Evolutionary conservation across 257 asterid species (phyloP), one percentile per base, ranked within the genome.

Genomic region (Schizonepeta tenuifolia): DNA sequence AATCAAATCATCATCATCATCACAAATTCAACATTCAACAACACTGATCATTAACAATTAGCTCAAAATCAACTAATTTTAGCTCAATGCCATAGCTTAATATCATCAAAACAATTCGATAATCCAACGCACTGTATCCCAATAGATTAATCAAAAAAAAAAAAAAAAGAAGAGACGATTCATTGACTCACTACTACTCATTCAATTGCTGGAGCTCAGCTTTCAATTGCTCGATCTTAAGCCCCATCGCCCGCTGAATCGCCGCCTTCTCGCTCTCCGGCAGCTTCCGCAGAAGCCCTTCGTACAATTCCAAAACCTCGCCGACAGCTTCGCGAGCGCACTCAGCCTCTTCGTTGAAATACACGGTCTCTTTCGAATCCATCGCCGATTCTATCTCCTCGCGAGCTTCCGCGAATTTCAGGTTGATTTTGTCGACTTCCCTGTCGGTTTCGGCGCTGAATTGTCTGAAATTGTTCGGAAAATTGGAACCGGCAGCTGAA

Each of bases 371-470:
- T 47, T 95, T 92, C 7, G 98, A 90, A 17, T 92, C 98, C 98
- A 95, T 66, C 10, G 99, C 99, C 50, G 95, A 78, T 20, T 95
- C 99, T 67, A 95, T 86, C 89, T 95, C 99, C 84, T 95, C 99
- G 67, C 99, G 84, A 10, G 99, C 99, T 83, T 92, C 99, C n/a
- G 94, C 94, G 68, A 95, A 95, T 82, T 92, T 95, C 80, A 87
- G 86, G 84, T 95, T 95, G 38, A 95, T 95, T 50, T 50, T 65
- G 60, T 95, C 99, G 74, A 92, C 97, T 80, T 81, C 96, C 65
- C 65, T 85, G 69, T 88, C 90, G 38, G 76, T 79, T 38, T 86
- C 89, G 12, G 26, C 94, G 47, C 92, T 86, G 85, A 83, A 91
- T 11, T 73, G 79, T 67, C 96, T 77, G 9, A 53, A 15, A 71